Evolutionary conservation across 768 basidiomycete species (phyloP), one percentile per base, ranked within the genome.

Genomic region (Lentinus brumalis): DNA sequence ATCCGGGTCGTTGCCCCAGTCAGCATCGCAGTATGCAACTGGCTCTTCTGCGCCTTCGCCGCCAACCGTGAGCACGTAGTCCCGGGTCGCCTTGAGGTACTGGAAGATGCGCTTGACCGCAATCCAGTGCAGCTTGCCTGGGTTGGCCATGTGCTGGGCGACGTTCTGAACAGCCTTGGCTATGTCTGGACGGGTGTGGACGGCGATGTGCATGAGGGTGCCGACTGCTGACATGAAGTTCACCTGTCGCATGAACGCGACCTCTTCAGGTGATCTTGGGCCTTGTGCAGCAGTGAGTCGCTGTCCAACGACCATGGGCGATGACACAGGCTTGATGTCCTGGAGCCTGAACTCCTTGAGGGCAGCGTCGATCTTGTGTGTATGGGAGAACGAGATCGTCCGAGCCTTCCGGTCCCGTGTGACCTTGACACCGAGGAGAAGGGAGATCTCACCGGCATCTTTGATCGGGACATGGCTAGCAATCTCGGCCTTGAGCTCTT

Each of bases 111-210:
- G 72, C 54, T 77, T 77, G 8, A 75, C 69, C 3, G 76, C 77
- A 0, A 66, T 61, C 73, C 77, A 80, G 59, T 83, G 80, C 1
- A 57, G 55, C 1, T 42, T 39, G 9, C 64, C 65, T 0, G 78
- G 78, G 56, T 77, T 75, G 2, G 57, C 42, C 10, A 68, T 62
- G 66, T 75, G 80, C 29, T 74, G 76, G 4, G 70, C 62, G 0
- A 81, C 62, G 1, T 61, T 58, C 2, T 66, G 60, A 5, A 78
- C 74, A 0, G 77, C 69, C 57, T 69, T 78, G 1, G 75, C 64
- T 41, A 81, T 79, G 60, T 82, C 77, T 1, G 78, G 78, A 2
- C 74, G 69, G 0, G 75, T 76, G 5, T 65, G 67, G 2, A 74
- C 55, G 1, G 75, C 69, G 1, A 71, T 60, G 60, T 76, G 78